Evolutionary conservation across 768 basidiomycete genomes (phyloP), one percentile per base, ranked within the genome.

Genomic region (Serendipita vermifera): DNA sequence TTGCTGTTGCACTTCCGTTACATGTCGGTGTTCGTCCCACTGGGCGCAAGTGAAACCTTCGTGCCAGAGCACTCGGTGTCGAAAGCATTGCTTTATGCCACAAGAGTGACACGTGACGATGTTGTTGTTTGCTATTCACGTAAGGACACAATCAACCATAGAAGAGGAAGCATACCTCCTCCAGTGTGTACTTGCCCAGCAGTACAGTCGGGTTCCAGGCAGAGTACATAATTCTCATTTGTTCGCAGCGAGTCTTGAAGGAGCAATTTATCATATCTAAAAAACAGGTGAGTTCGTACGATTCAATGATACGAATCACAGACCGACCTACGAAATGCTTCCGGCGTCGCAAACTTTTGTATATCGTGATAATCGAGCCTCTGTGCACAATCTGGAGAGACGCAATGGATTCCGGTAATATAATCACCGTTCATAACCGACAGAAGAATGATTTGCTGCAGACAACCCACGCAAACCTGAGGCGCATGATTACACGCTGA

Each of bases 381-480:
- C 24, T 9, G 29, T 9, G 5, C 46, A 51, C 46, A 51, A n/a
- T 51, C 17, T 7, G n/a, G 7, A 11, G 22, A 22, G 17, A 31
- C 24, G 27, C 46, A 51, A n/a, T 31, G 17, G n/a, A 51, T 51
- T 31, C 32, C 24, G 9, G 46, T 51, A 13, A 15, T 51, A 29
- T 51, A 51, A 11, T 29, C 15, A 51, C 46, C 46, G 32, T 29
- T 22, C 9, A 7, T 15, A 31, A 51, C 29, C n/a, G 46, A 22
- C 29, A 27, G 24, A 7, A 27, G 9, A 29, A 51, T 29, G 9
- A 31, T 51, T 51, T 31, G 26, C 24, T n/a, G n/a, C 46, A 51
- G 27, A 51, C 46, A 51, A 31, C n/a, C 46, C n/a, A 31, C 26
- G 46, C 46, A 51, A 13, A 51, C 46, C 27, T 51, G 24, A 9